A percentile compares a stretch with the other conserved stretches of the same genome.
phyloP scores from a whole-genome alignment of 2,329 filamentous ascomycete species.

The Juglanconis juglandina region DNA sequence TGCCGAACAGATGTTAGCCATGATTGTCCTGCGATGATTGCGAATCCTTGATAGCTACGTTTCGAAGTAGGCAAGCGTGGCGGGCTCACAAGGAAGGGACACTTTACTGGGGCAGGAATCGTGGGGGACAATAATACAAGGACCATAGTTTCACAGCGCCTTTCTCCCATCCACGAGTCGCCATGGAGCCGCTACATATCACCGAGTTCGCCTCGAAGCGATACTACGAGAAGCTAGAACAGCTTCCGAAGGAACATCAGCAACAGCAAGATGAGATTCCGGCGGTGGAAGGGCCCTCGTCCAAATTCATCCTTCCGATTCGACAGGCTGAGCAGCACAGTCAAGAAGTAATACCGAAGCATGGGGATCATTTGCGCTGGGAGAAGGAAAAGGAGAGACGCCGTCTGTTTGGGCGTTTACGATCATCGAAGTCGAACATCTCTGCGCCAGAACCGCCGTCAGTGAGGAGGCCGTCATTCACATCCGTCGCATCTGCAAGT shows the following conservation, averaged over 20 bases:
- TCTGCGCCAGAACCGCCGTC: slow-evolving; percentile 8
- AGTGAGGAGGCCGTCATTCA: slow-evolving; percentile 13
- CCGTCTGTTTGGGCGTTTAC: slow-evolving; percentile 15
- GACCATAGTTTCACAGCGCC: background rate
- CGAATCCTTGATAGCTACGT: slow-evolving; percentile 22
- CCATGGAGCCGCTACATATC: slow-evolving; percentile 61
- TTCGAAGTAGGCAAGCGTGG: slow-evolving; percentile 13
- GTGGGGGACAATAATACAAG: slow-evolving; percentile 13
- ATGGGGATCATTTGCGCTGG: slow-evolving; percentile 23
- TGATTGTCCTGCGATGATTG: slow-evolving; percentile 28
- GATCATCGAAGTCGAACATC: slow-evolving; percentile 8
- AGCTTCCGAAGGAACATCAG: slow-evolving; percentile 47
- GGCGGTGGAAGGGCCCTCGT: slow-evolving; percentile 25
- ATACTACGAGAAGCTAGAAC: slow-evolving; percentile 60
- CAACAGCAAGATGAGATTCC: slow-evolving; percentile 30
- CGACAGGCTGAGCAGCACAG: slow-evolving; percentile 22
- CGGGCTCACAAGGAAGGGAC: slow-evolving; percentile 13
- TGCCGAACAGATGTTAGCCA: slow-evolving; percentile 28
- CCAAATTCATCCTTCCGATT: slow-evolving; percentile 28
- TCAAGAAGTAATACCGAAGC: slow-evolving; percentile 20
- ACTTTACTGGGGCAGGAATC: slow-evolving; percentile 15
- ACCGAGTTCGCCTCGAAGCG: slow-evolving; percentile 65
- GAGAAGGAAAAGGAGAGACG: slow-evolving; percentile 21
- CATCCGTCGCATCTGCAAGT: slow-evolving; percentile 9
- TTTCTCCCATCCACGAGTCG: slow-evolving; percentile 21